Percentiles rank a stretch among this genome's conserved stretches.
Evolutionary conservation across 169 alveolate genomes (phyloP).

Genomic region (Eimeria acervulina): DNA sequence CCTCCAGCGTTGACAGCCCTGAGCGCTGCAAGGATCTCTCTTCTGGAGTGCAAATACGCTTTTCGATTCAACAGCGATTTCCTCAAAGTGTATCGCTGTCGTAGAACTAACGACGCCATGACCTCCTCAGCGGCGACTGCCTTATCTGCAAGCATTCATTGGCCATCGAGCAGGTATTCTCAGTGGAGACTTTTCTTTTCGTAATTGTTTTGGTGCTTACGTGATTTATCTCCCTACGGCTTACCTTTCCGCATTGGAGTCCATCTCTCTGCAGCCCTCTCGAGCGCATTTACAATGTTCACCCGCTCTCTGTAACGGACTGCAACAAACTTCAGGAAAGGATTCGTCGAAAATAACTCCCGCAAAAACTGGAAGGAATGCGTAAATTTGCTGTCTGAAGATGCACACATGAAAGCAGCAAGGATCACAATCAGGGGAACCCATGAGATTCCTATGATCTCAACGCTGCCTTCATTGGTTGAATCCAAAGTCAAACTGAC

Average conservation of each 20-base stretch:
- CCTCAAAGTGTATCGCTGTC: background rate
- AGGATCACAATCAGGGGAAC: background rate
- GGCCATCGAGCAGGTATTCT: background rate
- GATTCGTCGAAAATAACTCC: slow-evolving; percentile 27
- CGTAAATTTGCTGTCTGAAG: slow-evolving; percentile 63
- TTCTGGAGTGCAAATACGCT: background rate
- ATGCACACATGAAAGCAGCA: slow-evolving; percentile 11
- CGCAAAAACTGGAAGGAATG: slow-evolving; percentile 39
- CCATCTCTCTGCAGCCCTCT: slow-evolving; percentile 43
- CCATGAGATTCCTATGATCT: background rate
- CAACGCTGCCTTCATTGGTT: background rate
- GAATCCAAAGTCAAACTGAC: background rate
- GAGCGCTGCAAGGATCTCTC: background rate
- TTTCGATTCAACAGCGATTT: background rate
- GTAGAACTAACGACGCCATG: slow-evolving; percentile 40
- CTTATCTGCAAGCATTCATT: slow-evolving; percentile 43
- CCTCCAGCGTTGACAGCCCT: slow-evolving; percentile 65
- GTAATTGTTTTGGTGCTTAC: background rate
- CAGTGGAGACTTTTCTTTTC: background rate
- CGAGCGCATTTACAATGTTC: slow-evolving; percentile 29
- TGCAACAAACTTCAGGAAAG: slow-evolving; percentile 52
- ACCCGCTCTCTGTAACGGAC: slow-evolving; percentile 34
- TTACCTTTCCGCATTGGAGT: slow-evolving; percentile 40
- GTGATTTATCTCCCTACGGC: background rate
- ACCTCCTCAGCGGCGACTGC: slow-evolving; percentile 69